phyloP scores from a whole-genome alignment of 768 basidiomycete species.

The Baorangia bicolor region DNA sequence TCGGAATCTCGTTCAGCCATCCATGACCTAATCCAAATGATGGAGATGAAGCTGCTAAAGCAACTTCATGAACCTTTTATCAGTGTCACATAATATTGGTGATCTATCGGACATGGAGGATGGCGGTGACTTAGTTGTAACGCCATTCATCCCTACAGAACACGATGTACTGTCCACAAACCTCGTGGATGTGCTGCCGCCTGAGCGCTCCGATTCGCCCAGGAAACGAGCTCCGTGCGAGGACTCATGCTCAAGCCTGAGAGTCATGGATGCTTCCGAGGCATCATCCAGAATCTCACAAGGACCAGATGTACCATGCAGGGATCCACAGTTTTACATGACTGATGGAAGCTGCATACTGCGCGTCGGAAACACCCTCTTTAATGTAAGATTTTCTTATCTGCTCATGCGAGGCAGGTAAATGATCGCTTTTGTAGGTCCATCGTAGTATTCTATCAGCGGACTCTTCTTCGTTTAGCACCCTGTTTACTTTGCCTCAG shows the following conservation, averaged over 20 bases:
- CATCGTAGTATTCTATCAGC: conserved; percentile 59
- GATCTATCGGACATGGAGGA: conserved; percentile 14
- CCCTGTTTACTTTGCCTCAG: conserved; percentile 69
- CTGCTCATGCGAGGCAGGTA: neutral
- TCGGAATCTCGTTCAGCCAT: neutral
- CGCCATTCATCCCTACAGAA: conserved; percentile 24
- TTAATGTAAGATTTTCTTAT: conserved; percentile 52
- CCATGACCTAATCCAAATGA: conserved; percentile 4
- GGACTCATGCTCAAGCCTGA: conserved; percentile 7
- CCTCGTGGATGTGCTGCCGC: neutral
- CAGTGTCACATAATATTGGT: neutral
- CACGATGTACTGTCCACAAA: conserved; percentile 12
- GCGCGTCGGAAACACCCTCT: conserved; percentile 60
- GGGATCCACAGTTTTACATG: conserved; percentile 62
- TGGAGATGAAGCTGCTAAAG: neutral
- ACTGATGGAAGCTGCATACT: conserved; percentile 69
- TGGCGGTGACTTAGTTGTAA: neutral
- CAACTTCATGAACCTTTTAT: neutral
- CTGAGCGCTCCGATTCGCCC: conserved; percentile 8
- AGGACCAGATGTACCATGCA: conserved; percentile 12
- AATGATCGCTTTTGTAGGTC: conserved; percentile 38
- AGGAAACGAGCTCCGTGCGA: conserved; percentile 8
- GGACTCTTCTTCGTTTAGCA: conserved; percentile 62
- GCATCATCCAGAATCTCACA: neutral
- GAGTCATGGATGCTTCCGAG: neutral